Base-by-base conservation (phyloP, 2,329 filamentous ascomycete genomes). In the Trichoderma guizhouense region DNA sequence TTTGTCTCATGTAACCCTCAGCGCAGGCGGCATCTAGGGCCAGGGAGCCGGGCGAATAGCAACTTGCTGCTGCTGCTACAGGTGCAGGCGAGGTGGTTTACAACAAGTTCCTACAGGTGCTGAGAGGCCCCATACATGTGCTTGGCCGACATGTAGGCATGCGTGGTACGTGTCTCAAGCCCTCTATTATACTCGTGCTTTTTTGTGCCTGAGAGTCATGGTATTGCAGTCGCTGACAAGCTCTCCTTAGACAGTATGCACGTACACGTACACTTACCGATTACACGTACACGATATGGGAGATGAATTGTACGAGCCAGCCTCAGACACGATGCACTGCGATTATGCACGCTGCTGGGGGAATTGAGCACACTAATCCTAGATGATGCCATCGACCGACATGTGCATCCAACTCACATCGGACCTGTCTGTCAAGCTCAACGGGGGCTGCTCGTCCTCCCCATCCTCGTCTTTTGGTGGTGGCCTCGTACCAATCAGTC, bases 401-500 rank as follows among this genome's bases (percentile, higher is more conserved):
- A 51, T 55, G 30, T 30, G 57, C 63, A 72, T 63, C 57, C 70
- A 64, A 72, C 58, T 57, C 58, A 47, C 43, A 51, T 28, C 62
- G 55, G 70, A 58, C 47, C n/a, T 51, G 55, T 60, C 34, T 58
- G 26, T 53, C 39, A 28, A 60, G 43, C 39, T 26, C 34, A 43
- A 51, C 26, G 36, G 14, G 39, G 57, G 30, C 57, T 36, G 66
- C 28, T 36, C 32, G 28, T 26, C 43, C 57, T 60, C 18, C 61
- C 61, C 43, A 28, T 68, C 12, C 43, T 43, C 57, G 18, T 24
- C 39, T 28, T 21, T 24, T 11, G 32, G 47, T 62, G 57, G 55
- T 55, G 51, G 36, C 24, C 36, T 62, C 55, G 43, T 64, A 62
- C 65, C 65, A 69, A 69, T 72, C 65, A 72, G 51, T 53, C 71